Percentiles rank a stretch among this genome's conserved stretches.
These are phyloP conservation scores for Fusarium duplospermum DNA, from an alignment of 2,329 filamentous ascomycete species.

Conservation along the genomic window DNA sequence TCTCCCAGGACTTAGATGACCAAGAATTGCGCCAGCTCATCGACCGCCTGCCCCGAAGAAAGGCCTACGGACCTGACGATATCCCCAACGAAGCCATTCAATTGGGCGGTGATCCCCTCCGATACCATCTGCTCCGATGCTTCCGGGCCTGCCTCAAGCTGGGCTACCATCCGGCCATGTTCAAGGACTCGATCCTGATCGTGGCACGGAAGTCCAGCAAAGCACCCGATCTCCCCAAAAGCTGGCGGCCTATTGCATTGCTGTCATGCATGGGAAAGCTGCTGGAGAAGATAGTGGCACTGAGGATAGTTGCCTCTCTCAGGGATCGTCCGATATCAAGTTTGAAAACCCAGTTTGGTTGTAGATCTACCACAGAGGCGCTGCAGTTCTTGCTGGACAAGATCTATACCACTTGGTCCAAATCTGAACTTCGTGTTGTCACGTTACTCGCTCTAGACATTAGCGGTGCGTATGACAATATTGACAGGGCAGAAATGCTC, in stretches of 20 bases:
- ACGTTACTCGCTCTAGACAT: conserved; percentile 14
- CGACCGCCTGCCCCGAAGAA: not conserved
- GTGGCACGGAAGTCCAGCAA: conserved; percentile 7
- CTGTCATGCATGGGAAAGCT: conserved; percentile 15
- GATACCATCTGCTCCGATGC: not conserved
- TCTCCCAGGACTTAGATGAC: not conserved
- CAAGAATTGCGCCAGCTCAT: not conserved
- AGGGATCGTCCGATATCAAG: not conserved
- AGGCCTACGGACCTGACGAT: conserved; percentile 6
- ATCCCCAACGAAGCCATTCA: conserved; percentile 17
- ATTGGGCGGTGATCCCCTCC: not conserved
- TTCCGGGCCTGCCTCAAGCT: conserved; percentile 10
- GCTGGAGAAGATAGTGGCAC: conserved; percentile 15
- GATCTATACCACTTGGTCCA: conserved; percentile 8
- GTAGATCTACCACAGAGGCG: conserved; percentile 11
- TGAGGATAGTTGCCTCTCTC: not conserved
- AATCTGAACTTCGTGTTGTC: not conserved
- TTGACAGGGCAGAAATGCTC: conserved; percentile 7
- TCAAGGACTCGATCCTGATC: conserved; percentile 12
- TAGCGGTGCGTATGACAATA: conserved; percentile 11
- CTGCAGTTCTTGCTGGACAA: conserved; percentile 7
- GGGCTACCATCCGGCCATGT: conserved; percentile 1
- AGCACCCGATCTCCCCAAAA: not conserved
- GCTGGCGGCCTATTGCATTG: conserved; percentile 17
- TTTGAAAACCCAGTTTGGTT: conserved; percentile 7